Evolutionary conservation across 2,329 filamentous ascomycete species (phyloP).

Genomic region (Clonostachys chloroleuca): DNA sequence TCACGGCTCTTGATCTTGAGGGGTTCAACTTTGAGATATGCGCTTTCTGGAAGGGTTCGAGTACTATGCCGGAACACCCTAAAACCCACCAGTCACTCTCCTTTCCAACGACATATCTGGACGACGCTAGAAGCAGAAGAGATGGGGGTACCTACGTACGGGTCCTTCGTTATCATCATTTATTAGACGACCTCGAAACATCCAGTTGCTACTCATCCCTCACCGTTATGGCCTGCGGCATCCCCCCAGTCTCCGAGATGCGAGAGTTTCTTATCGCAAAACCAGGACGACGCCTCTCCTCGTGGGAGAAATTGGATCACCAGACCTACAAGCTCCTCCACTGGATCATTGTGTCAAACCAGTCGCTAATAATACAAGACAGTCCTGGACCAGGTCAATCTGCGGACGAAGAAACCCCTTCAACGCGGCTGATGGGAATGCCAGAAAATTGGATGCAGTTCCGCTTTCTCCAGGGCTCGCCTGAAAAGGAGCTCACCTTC

Average conservation of each 20-base stretch:
- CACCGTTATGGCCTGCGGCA: constrained; percentile 25
- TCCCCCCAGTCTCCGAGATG: constrained; percentile 61
- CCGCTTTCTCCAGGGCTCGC: constrained; percentile 80
- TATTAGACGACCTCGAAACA: too few relatives aligned
- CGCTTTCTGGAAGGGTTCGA: too few relatives aligned
- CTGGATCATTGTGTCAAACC: constrained; percentile 88
- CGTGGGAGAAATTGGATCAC: constrained; percentile 54
- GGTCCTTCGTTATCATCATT: too few relatives aligned
- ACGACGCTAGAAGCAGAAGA: too few relatives aligned
- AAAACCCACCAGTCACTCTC: too few relatives aligned
- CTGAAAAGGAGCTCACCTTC: constrained; percentile 80
- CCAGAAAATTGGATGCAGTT: constrained; percentile 68
- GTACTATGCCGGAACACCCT: too few relatives aligned
- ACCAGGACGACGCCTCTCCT: constrained; percentile 32
- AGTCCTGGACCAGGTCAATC: constrained; percentile 25
- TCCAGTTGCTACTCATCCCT: too few relatives aligned
- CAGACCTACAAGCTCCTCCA: constrained; percentile 66
- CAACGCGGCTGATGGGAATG: constrained; percentile 55
- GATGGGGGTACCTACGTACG: too few relatives aligned
- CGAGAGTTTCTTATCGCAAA: constrained; percentile 34
- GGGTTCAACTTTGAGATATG: too few relatives aligned
- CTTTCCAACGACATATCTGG: too few relatives aligned
- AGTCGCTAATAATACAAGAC: constrained; percentile 80
- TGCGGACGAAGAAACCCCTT: background rate
- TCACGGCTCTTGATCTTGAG: too few relatives aligned